Evolutionary conservation across 164 flowering plant species (phyloP).

Genomic region (Piper betle): DNA sequence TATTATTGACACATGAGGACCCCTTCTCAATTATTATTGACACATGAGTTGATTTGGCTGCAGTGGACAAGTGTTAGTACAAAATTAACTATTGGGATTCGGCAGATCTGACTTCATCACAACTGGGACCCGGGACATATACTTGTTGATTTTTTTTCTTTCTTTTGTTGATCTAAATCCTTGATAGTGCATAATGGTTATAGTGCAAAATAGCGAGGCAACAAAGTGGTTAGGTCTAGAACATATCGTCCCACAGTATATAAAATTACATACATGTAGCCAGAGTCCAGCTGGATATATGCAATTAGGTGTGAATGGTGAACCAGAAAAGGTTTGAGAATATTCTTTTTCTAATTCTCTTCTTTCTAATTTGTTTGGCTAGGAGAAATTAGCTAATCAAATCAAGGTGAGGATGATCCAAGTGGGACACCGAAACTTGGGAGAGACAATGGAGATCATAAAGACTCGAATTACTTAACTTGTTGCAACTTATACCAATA

Average conservation of each 20-base stretch:
- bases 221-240: not conserved
- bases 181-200: not conserved
- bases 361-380: too few relatives aligned
- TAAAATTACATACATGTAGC: not conserved
- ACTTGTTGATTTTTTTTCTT: not conserved
- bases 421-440: too few relatives aligned
- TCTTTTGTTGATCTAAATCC: not conserved
- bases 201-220: not conserved
- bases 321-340: not conserved
- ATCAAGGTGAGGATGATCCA: too few relatives aligned
- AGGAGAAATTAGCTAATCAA: too few relatives aligned
- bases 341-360: not conserved
- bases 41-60: not conserved
- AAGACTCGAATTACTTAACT: too few relatives aligned
- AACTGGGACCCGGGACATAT: not conserved
- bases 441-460: too few relatives aligned
- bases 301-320: not conserved
- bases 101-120: slow-evolving; percentile 2
- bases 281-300: too few relatives aligned
- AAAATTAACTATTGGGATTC: not conserved
- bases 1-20: too few relatives aligned
- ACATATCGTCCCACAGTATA: not conserved
- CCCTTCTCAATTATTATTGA: too few relatives aligned
- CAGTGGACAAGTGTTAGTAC: not conserved
- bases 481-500: too few relatives aligned